Evolutionary conservation across 2,329 filamentous ascomycete genomes (phyloP).

Genomic region (Fusarium sp.): DNA sequence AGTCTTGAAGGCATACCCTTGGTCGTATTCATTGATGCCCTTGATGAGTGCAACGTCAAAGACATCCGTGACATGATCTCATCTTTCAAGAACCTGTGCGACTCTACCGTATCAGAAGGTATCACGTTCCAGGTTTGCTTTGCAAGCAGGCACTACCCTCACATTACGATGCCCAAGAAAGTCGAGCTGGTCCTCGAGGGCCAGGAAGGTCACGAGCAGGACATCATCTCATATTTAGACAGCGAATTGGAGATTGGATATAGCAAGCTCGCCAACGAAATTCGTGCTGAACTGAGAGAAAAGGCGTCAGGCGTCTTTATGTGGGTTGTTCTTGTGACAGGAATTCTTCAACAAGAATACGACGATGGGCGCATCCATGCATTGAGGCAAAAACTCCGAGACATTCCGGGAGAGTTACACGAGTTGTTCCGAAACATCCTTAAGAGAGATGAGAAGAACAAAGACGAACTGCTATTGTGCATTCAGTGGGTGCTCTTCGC

Average conservation of each 20-base stretch:
- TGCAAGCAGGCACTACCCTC: conserved; percentile 60
- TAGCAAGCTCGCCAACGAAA: neutral
- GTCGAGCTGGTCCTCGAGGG: conserved; percentile 42
- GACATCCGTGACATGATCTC: conserved; percentile 55
- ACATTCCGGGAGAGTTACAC: conserved; percentile 54
- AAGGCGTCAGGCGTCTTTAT: conserved; percentile 57
- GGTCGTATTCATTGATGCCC: conserved; percentile 51
- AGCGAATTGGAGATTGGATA: conserved; percentile 13
- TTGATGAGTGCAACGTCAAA: conserved; percentile 59
- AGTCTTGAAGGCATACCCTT: rapidly evolving
- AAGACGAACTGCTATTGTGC: conserved; percentile 55
- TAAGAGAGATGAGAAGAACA: conserved; percentile 56
- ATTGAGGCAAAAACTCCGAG: conserved; percentile 44
- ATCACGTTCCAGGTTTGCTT: conserved; percentile 53
- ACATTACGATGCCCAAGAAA: conserved; percentile 49
- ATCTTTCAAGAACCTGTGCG: conserved; percentile 53
- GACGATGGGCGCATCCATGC: conserved; percentile 39
- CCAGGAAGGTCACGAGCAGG: conserved; percentile 40
- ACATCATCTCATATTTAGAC: conserved; percentile 40
- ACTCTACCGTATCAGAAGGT: conserved; percentile 24
- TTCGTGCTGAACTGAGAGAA: conserved; percentile 42
- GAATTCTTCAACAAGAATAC: conserved; percentile 52
- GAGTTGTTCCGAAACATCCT: conserved; percentile 64
- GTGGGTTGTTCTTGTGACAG: conserved; percentile 55
- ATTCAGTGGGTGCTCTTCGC: conserved; percentile 65